Evolutionary conservation across 768 basidiomycete genomes (phyloP).

Genomic region (Serendipita vermifera): DNA sequence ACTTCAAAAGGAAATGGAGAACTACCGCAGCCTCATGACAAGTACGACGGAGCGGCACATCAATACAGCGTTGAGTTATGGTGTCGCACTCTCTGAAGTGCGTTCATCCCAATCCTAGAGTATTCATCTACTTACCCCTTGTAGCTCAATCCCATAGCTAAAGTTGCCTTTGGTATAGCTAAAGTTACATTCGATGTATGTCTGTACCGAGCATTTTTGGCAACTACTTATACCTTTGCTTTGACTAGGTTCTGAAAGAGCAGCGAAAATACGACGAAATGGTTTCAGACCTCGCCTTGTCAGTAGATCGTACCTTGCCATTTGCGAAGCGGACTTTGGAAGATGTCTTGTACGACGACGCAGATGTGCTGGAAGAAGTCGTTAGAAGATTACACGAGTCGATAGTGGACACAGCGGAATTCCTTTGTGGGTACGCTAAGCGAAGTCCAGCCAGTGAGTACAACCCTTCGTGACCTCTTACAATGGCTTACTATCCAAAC

Average conservation of each 20-base stretch:
- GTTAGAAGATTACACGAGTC: not conserved
- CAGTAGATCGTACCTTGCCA: not conserved
- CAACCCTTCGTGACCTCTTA: not conserved
- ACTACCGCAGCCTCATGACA: not conserved
- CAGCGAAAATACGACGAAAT: not conserved
- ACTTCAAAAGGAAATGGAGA: not conserved
- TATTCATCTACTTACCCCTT: not conserved
- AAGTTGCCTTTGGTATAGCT: not conserved
- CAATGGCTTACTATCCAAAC: not conserved
- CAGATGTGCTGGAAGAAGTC: not conserved
- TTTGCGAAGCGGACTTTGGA: not conserved
- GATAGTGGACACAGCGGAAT: not conserved
- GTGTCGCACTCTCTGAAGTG: not conserved
- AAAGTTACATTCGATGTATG: not conserved
- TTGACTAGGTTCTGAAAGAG: not conserved
- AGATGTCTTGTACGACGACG: not conserved
- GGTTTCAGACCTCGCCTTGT: not conserved
- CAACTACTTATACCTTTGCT: not conserved
- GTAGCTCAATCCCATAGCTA: not conserved
- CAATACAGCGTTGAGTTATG: not conserved
- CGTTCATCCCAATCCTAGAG: not conserved
- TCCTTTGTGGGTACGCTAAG: not conserved
- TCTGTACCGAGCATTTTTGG: not conserved
- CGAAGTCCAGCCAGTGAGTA: not conserved
- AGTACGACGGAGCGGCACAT: not conserved